phyloP scores from a whole-genome alignment of 306 rosid genomes.

The Cucurbita maxima region DNA sequence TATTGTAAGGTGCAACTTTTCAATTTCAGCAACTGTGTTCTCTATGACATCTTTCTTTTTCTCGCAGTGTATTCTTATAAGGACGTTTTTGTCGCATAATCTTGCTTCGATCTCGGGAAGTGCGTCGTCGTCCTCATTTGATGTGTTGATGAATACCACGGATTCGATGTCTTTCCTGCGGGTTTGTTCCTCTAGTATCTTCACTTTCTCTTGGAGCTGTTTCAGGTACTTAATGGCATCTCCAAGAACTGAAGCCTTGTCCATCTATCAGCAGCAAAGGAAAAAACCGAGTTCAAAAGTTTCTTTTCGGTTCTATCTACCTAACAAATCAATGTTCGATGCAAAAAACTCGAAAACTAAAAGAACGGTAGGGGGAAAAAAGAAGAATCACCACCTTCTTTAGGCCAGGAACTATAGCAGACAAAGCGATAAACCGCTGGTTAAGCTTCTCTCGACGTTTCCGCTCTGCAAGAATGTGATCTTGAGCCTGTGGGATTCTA shows the following conservation, averaged over 20 bases:
- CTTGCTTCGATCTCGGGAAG: conserved; percentile 86
- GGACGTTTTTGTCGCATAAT: conserved; percentile 61
- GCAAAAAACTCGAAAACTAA: background rate
- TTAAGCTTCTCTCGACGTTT: conserved; percentile 84
- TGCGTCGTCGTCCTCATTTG: conserved; percentile 24
- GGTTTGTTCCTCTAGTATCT: conserved; percentile 56
- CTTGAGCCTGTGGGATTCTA: conserved; percentile 49
- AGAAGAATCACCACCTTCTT: conserved; percentile 43
- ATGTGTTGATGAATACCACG: conserved; percentile 42
- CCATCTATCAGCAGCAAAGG: conserved; percentile 37
- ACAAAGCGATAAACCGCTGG: conserved; percentile 71
- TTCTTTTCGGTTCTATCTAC: background rate
- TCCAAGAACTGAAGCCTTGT: conserved; percentile 97
- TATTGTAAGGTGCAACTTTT: conserved; percentile 52
- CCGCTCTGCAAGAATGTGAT: conserved; percentile 78
- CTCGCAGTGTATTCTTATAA: conserved; percentile 75
- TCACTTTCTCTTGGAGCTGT: conserved; percentile 71
- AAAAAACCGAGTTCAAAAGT: background rate
- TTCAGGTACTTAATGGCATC: conserved; percentile 83
- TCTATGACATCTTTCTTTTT: conserved; percentile 56
- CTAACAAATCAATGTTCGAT: background rate
- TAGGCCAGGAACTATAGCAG: conserved; percentile 86
- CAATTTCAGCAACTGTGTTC: conserved; percentile 44
- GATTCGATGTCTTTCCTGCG: conserved; percentile 49
- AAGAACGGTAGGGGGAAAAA: background rate